These are phyloP conservation scores for Citrus glauca DNA, from an alignment of 345 rosid genomes.

Conservation along the genomic window DNA sequence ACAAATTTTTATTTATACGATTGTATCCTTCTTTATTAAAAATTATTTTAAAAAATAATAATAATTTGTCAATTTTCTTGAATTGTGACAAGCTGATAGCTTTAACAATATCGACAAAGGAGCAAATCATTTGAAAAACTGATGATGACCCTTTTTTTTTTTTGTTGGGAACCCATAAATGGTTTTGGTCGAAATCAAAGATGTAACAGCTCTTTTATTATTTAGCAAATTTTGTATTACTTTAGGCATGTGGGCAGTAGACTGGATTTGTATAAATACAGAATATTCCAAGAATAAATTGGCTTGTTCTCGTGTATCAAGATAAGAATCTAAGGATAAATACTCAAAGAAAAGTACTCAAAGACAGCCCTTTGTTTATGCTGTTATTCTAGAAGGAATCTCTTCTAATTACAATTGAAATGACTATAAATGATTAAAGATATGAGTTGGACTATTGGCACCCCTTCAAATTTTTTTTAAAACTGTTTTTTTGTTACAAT, in stretches of 20 bases:
- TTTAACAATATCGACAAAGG: neutral
- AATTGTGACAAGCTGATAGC: neutral
- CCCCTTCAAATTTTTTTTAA: too few species aligned
- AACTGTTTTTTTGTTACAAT: too few species aligned
- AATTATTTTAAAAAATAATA: too few species aligned
- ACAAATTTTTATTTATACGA: too few species aligned
- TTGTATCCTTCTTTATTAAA: too few species aligned
- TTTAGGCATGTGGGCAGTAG: too few species aligned
- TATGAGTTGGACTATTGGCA: too few species aligned
- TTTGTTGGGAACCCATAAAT: too few species aligned
- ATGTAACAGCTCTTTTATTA: neutral
- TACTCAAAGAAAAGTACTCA: neutral
- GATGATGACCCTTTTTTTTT: too few species aligned
- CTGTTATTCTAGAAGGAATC: neutral
- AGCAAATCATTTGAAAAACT: neutral
- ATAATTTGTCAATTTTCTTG: neutral
- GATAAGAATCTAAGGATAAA: neutral
- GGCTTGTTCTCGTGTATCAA: neutral
- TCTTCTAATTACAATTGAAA: neutral
- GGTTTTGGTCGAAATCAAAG: neutral
- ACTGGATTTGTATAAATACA: too few species aligned
- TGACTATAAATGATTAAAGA: too few species aligned
- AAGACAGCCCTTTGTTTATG: neutral
- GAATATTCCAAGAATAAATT: conserved; percentile 4
- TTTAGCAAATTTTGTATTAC: too few species aligned